phyloP scores from a whole-genome alignment of 192 early-diverging fungal species.

The Lunasporangiospora selenospora region DNA sequence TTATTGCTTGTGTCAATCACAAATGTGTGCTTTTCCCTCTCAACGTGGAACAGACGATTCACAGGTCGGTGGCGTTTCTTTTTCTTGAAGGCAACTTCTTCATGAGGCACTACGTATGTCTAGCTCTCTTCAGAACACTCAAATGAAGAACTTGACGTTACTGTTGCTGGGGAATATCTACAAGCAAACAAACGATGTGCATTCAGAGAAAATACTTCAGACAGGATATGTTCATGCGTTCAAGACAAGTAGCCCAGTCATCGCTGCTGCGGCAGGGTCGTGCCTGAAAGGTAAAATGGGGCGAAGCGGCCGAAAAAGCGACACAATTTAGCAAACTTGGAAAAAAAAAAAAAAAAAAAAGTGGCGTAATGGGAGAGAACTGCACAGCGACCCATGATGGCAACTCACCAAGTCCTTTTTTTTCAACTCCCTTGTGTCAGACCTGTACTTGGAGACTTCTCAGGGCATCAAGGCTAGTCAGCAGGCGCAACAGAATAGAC shows the following conservation, averaged over 20 bases:
- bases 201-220: conserved; percentile 54
- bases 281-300: conserved; percentile 40
- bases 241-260: conserved; percentile 34
- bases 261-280: conserved; percentile 27
- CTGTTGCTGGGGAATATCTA: conserved; percentile 47
- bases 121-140: conserved; percentile 33
- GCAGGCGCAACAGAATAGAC: conserved; percentile 31
- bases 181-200: conserved; percentile 46
- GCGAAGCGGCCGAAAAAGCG: too few relatives aligned
- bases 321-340: too few relatives aligned
- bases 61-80: too few relatives aligned
- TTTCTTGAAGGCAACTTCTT: conserved; percentile 46
- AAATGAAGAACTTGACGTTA: conserved; percentile 47
- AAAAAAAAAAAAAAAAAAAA: too few relatives aligned
- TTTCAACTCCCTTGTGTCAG: not conserved
- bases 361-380: too few relatives aligned
- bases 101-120: conserved; percentile 48
- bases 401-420: not conserved
- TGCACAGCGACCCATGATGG: not conserved
- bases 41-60: too few relatives aligned
- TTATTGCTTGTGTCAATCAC: not conserved
- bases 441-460: conserved; percentile 39
- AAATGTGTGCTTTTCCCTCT: not conserved
- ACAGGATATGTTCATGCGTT: conserved; percentile 34
- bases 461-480: conserved; percentile 45